A percentile compares a stretch with the other conserved stretches of the same genome.
Evolutionary conservation across 371 early-diverging fungal species (phyloP).

Genomic region (Mucor saturninus): DNA sequence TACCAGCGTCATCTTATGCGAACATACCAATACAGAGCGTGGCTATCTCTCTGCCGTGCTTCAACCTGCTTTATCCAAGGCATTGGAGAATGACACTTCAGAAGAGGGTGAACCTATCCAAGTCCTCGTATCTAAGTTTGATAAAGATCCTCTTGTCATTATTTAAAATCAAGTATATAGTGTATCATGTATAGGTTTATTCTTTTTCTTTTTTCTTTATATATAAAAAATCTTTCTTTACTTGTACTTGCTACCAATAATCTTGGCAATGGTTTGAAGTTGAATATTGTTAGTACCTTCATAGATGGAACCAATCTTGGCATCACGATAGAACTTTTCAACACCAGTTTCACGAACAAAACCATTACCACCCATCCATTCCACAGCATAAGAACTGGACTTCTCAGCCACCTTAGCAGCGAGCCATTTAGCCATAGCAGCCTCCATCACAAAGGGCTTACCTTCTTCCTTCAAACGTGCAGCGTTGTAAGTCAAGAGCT

Average conservation of each 20-base stretch:
- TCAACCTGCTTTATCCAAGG: constrained; percentile 63
- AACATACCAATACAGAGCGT: constrained; percentile 94
- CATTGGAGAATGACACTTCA: constrained; percentile 51
- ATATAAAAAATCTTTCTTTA: constrained; percentile 20
- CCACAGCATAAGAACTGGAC: constrained; percentile 88
- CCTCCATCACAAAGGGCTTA: constrained; percentile 89
- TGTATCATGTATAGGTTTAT: not conserved
- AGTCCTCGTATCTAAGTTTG: constrained; percentile 70
- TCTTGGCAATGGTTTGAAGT: constrained; percentile 95
- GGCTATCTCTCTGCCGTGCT: constrained; percentile 83
- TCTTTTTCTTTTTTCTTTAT: constrained; percentile 7
- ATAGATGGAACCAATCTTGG: constrained; percentile 91
- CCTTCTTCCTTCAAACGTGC: constrained; percentile 95
- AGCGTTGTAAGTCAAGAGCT: constrained; percentile 96
- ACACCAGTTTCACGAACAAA: constrained; percentile 79
- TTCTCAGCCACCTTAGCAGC: constrained; percentile 95
- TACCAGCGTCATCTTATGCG: constrained; percentile 90
- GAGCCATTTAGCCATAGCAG: constrained; percentile 97
- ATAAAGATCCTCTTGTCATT: constrained; percentile 75
- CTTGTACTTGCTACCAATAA: constrained; percentile 71
- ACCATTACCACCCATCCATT: constrained; percentile 98
- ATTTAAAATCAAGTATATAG: constrained; percentile 43
- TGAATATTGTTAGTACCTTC: constrained; percentile 96
- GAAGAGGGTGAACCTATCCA: constrained; percentile 56
- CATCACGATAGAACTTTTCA: constrained; percentile 97